Base-by-base conservation (phyloP, 306 rosid species). In the Astragalus membranaceus region DNA sequence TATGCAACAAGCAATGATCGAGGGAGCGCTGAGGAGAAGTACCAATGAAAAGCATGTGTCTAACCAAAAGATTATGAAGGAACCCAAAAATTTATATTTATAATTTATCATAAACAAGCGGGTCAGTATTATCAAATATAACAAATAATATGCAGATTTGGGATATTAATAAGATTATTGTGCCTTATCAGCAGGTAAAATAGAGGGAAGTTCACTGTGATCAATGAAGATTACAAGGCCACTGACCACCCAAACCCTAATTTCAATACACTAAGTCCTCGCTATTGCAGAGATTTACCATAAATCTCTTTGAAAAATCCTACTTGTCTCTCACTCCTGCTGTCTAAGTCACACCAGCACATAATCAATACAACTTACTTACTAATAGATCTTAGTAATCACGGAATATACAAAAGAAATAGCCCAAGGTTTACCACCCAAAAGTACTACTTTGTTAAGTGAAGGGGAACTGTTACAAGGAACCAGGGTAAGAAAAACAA, bases 21-120 rank as follows among this genome's bases (percentile, higher is more conserved):
- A 48, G 98, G 98, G 33, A 93, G 96, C 5, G 96, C 97, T 49
- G 97, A 93, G 50, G 97, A 84, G 84, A 93, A 93, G 75, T 93
- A 93, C 98, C 98, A 93, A 75, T 93, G 88, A 69, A 82, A 78
- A 55, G 96, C 71, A 67, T 93, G 92, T 15, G 86, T 93, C 98
- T 93, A 67, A 84, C 57, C 79, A 74, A 64, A 77, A 15, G 32
- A 65, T 58, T 29, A 79, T 82, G 49, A 82, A 90, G 87, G 88
- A 83, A 78, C 39, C 70, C 53, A 78, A 76, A 23, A 75, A 55
- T 6, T 39, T 35, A 78, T 39, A 23, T 23, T 23, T 1, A 26
- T 26, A 75, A 55, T 6, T 39, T 36, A 76, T 39, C 75, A 67
- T 46, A 47, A 7, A 54, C 26, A 48, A 62, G 72, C 44, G 35